A percentile compares a stretch with the other conserved stretches of the same genome.
Conservation (phyloP, 73 alveolate species). For the Breviolum minutum region DNA sequence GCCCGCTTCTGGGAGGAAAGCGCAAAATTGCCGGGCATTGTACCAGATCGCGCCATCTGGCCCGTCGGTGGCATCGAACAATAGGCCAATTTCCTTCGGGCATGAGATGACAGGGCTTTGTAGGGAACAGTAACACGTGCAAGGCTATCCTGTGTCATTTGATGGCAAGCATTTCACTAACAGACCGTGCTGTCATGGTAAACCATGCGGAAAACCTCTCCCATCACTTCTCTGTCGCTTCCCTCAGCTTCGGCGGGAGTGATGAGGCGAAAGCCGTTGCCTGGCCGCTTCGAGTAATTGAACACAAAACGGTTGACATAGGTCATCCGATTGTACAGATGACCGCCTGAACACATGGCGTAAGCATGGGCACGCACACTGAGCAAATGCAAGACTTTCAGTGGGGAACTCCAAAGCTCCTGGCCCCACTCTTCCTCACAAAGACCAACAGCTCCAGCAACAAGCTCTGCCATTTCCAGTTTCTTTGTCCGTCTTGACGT, state of each 20-base stretch:
- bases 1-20: no score
- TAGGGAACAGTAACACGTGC: no score
- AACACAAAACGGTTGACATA: neutral
- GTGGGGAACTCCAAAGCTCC: neutral
- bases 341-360: neutral
- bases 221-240: slow-evolving; percentile 13
- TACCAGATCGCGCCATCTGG: no score
- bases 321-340: neutral
- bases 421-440: slow-evolving; percentile 27
- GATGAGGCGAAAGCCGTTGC: neutral
- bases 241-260: neutral
- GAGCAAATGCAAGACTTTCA: neutral
- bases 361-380: neutral
- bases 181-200: neutral
- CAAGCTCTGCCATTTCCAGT: slow-evolving; percentile 24
- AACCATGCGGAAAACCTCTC: slow-evolving; percentile 21
- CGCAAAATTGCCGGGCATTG: no score
- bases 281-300: neutral
- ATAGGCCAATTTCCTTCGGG: no score
- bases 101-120: no score
- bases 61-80: no score
- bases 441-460: slow-evolving; percentile 4
- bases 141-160: no score
- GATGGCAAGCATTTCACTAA: no score
- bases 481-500: no score